Conservation (phyloP, 305 asterid species). For the Fraxinus velutina region DNA sequence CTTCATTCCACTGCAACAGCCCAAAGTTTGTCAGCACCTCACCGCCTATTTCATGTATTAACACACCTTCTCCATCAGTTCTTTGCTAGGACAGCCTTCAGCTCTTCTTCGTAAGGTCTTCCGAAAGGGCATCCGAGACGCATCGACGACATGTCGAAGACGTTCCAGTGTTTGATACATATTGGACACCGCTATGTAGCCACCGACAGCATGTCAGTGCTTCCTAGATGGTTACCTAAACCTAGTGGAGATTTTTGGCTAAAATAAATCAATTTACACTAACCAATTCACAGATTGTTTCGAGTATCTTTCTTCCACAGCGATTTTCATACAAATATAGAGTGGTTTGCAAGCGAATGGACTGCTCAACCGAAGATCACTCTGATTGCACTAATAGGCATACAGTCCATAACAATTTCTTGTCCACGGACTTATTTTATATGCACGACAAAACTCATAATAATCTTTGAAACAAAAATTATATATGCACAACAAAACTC, state of each 20-base stretch:
- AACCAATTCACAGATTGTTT: neutral
- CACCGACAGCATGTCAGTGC: neutral
- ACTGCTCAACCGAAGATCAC: neutral
- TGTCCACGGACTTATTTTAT: neutral
- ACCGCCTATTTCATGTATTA: neutral
- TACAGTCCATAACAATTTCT: neutral
- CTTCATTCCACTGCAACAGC: neutral
- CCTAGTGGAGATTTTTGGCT: neutral
- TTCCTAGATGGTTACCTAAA: neutral
- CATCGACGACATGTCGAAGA: neutral
- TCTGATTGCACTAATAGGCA: neutral
- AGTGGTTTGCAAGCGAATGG: neutral
- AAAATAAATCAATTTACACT: neutral
- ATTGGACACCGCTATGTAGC: neutral
- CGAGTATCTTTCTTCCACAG: neutral
- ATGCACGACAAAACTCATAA: neutral
- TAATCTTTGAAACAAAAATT: slow-evolving; percentile 1
- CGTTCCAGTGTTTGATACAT: neutral
- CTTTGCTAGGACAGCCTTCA: neutral
- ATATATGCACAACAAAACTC: neutral
- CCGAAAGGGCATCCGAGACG: neutral
- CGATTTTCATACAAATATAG: neutral
- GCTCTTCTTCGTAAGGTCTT: neutral
- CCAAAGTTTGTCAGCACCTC: neutral
- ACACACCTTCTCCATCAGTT: neutral